Base-by-base conservation (phyloP, 495 filamentous ascomycete species). In the Delitschia confertaspora region DNA sequence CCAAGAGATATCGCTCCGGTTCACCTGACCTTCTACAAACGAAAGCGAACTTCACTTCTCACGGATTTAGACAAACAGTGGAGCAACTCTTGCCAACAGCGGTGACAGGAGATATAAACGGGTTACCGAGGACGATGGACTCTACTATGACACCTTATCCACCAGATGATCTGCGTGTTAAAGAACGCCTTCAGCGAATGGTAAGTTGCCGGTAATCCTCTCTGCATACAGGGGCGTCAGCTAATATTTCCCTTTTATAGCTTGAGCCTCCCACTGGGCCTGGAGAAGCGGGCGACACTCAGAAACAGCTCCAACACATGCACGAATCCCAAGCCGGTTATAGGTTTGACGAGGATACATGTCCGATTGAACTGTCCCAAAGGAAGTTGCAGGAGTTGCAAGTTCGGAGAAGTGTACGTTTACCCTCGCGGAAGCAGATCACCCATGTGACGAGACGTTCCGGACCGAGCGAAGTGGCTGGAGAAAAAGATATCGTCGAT, bases 401-500 rank as follows among this genome's bases (percentile, higher is more conserved):
- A 37, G 16, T 23, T 18, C 13, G 36, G 38, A 36, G 60, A 59
- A 53, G 38, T 21, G 13, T 20, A 6, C 2, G 33, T 1, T 26
- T 47, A 23, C 43, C 49, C 5, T 44, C 34, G 5, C 7, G 38
- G 30, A 30, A 36, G 21, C 31, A 7, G 26, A 23, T 29, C 11
- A 26, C 33, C 14, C 26, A 14, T 23, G 23, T 24, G 6, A 37
- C 33, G 8, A 39, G 30, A 24, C 16, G 33, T 10, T 39, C 49
- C n/a, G 22, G 22, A 6, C 29, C 36, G n/a, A 14, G n/a, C 5
- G 36, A 39, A 8, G 26, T 33, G 33, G 30, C 32, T 13, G 16
- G 23, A 34, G 45, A 51, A 4, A 38, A 47, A 17, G 40, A 56
- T 11, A 11, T 42, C 6, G 34, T 69, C 10, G 51, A 52, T 10